phyloP scores from a whole-genome alignment of 2,329 filamentous ascomycete species.

The Thielaviopsis euricoi region DNA sequence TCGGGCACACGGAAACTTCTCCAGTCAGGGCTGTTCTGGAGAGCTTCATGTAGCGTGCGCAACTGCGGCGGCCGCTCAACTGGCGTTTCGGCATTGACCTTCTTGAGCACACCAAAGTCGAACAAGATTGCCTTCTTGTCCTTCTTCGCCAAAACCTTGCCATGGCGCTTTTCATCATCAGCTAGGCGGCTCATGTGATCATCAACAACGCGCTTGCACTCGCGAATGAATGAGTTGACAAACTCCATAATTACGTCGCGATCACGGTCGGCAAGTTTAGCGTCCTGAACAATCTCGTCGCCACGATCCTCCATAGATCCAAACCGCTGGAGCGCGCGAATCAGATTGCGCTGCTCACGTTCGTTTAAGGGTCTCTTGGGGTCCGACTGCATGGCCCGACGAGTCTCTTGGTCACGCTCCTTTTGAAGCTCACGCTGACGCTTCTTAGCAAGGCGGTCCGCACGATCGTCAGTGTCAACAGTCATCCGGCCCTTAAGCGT shows the following conservation, averaged over 20 bases:
- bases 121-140: conserved; percentile 95
- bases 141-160: conserved; percentile 82
- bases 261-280: conserved; percentile 70
- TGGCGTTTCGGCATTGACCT: conserved; percentile 89
- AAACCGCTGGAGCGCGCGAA: conserved; percentile 79
- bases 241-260: conserved; percentile 60
- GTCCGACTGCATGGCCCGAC: conserved; percentile 57
- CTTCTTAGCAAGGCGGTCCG: conserved; percentile 49
- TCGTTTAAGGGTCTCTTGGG: conserved; percentile 80
- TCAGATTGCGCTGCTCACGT: conserved; percentile 83
- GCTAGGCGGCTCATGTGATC: conserved; percentile 56
- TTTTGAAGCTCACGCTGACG: conserved; percentile 48
- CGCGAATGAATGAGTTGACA: conserved; percentile 54
- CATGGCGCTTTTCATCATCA: conserved; percentile 64
- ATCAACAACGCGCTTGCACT: conserved; percentile 42
- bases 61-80: conserved; percentile 83
- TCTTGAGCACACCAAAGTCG: conserved; percentile 83
- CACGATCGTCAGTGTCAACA: conserved; percentile 45
- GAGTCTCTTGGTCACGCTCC: conserved; percentile 59
- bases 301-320: conserved; percentile 78
- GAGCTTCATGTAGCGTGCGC: conserved; percentile 62
- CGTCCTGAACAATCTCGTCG: conserved; percentile 75
- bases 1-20: conserved; percentile 74
- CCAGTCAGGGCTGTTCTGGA: conserved; percentile 51
- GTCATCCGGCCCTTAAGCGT: conserved; percentile 39